Base-by-base conservation (phyloP, 2,329 filamentous ascomycete species). In the Fusarium sp. region DNA sequence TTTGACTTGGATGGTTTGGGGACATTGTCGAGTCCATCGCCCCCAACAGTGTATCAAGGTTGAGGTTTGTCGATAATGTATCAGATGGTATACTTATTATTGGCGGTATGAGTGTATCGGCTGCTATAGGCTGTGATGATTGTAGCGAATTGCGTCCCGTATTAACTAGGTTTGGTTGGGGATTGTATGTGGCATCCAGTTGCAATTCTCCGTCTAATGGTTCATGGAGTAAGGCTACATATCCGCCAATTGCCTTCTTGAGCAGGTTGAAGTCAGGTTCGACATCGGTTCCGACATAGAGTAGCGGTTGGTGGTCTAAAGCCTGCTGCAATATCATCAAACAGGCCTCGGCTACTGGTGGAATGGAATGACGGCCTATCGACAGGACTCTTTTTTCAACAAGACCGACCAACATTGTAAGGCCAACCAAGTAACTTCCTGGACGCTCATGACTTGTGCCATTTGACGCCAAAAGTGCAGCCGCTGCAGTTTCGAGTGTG, bases 231-330 rank as follows among this genome's bases (percentile, higher is more conserved):
- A 23, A 7, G 23, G 23, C 23, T 2, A 25, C 3, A 25, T 10
- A 25, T 25, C 25, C 5, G 7, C 15, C n/a, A 9, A 60, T 23
- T 3, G 25, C 11, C 8, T 25, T 23, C 3, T 10, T 9, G 1
- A 44, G 20, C 1, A 17, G 8, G 3, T 17, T 2, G 0, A 53
- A 9, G 2, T 46, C 39, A 0, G 27, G 2, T 9, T n/a, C 7
- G 4, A 4, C 3, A 2, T 4, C 7, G 6, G 7, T 27, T 2
- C 30, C 32, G 13, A 6, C 3, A 6, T 44, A 37, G 2, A 37
- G 30, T 13, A 22, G 11, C 6, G 30, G 17, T 4, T 37, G 48
- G 1, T 19, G 9, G 14, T 1, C 6, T 6, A 45, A 30, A 0
- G 32, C 9, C 25, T 57, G 1, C 6, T 45, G 40, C 2, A 57